These are phyloP conservation scores for Leucoagaricus sp. DNA, from an alignment of 1,284 basidiomycete species.

Conservation along the genomic window DNA sequence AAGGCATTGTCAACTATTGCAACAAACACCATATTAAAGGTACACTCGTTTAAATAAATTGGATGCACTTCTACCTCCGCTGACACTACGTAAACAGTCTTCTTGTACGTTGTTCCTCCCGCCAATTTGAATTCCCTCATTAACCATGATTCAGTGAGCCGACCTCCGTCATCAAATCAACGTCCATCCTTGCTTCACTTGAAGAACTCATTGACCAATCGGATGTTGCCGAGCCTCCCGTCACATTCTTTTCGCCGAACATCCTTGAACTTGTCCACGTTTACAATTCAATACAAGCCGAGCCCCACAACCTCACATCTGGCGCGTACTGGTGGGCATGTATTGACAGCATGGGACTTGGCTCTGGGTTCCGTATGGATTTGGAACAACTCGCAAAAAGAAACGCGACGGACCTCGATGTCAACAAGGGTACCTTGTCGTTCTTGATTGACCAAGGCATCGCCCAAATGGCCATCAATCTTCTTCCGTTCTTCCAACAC, in stretches of 20 bases:
- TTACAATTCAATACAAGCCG: conserved; percentile 52
- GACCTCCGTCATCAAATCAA: conserved; percentile 83
- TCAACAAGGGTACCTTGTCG: conserved; percentile 48
- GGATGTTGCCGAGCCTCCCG: conserved; percentile 37
- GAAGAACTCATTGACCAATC: conserved; percentile 27
- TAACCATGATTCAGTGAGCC: conserved; percentile 61
- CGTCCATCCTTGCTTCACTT: conserved; percentile 69
- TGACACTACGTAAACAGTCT: conserved; percentile 41
- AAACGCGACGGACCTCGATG: conserved; percentile 39
- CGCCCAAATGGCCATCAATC: conserved; percentile 76
- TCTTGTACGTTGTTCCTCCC: conserved; percentile 51
- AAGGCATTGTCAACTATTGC: conserved; percentile 53
- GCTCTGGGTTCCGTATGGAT: conserved; percentile 62
- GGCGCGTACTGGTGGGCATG: conserved; percentile 63
- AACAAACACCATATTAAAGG: conserved; percentile 47
- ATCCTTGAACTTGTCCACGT: conserved; percentile 72
- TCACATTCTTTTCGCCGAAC: conserved; percentile 81
- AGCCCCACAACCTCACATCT: conserved; percentile 49
- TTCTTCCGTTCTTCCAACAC: conserved; percentile 80
- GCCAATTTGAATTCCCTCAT: neutral
- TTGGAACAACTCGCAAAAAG: conserved; percentile 59
- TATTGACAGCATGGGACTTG: conserved; percentile 64
- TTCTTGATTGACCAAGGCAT: conserved; percentile 72
- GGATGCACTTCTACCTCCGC: neutral
- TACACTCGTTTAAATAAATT: conserved; percentile 34